Evolutionary conservation across 2,329 filamentous ascomycete species (phyloP).

Genomic region (Triangularia verruculosa): DNA sequence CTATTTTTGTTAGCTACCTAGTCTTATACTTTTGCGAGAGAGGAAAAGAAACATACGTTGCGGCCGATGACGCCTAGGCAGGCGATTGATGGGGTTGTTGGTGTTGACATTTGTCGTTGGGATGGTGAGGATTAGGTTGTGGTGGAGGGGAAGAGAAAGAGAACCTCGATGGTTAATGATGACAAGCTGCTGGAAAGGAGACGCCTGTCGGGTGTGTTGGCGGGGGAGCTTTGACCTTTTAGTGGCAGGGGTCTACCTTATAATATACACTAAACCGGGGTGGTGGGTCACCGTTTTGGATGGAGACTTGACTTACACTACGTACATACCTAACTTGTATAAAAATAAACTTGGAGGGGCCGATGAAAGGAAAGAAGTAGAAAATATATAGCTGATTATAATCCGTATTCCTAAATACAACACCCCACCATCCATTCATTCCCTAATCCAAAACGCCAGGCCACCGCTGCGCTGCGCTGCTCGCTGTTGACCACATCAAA

Average conservation of each 20-base stretch:
- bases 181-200: not conserved
- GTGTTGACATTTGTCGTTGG: conserved; percentile 50
- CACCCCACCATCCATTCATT: not conserved
- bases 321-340: no score
- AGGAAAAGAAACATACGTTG: conserved; percentile 57
- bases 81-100: conserved; percentile 75
- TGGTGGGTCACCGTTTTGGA: conserved; percentile 7
- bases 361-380: not conserved
- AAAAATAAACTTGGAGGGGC: no score
- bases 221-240: no score
- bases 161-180: not conserved
- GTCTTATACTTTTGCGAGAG: not conserved
- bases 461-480: not conserved
- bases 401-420: not conserved
- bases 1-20: conserved; percentile 43
- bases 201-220: no score
- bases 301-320: no score
- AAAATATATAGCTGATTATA: not conserved
- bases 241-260: conserved; percentile 3
- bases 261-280: no score
- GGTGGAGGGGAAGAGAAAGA: not conserved
- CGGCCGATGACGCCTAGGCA: conserved; percentile 93
- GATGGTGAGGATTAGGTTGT: not conserved
- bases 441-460: not conserved
- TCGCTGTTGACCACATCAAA: not conserved